phyloP scores from a whole-genome alignment of 2,329 filamentous ascomycete species.

The Drechslera avenae region DNA sequence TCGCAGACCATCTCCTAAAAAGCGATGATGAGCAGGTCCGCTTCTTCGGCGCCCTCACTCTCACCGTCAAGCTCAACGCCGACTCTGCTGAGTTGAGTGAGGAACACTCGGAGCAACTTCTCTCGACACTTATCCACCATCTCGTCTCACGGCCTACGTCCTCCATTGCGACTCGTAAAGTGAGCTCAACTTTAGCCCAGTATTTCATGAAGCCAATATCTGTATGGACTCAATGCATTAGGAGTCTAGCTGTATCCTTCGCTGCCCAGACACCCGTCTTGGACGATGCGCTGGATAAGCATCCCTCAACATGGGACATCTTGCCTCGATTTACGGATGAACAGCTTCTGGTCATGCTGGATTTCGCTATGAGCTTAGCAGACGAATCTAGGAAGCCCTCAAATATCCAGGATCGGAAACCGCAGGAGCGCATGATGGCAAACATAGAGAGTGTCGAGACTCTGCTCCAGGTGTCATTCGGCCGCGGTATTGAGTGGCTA shows the following conservation, averaged over 20 bases:
- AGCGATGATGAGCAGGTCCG: slow-evolving; percentile 75
- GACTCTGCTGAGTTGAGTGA: slow-evolving; percentile 63
- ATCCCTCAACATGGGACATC: slow-evolving; percentile 53
- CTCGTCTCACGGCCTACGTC: slow-evolving; percentile 49
- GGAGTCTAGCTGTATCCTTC: slow-evolving; percentile 67
- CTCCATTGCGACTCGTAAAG: slow-evolving; percentile 70
- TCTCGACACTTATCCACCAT: slow-evolving; percentile 46
- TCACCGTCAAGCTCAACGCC: slow-evolving; percentile 93
- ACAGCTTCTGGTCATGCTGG: slow-evolving; percentile 64
- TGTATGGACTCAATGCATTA: slow-evolving; percentile 69
- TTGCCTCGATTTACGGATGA: slow-evolving; percentile 55
- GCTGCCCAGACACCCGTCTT: slow-evolving; percentile 54
- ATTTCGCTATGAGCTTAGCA: slow-evolving; percentile 68
- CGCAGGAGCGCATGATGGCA: slow-evolving; percentile 58
- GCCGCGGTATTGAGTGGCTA: slow-evolving; percentile 42
- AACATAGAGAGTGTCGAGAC: slow-evolving; percentile 59
- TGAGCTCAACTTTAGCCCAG: slow-evolving; percentile 76
- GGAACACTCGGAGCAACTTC: slow-evolving; percentile 42
- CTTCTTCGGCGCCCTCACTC: slow-evolving; percentile 91
- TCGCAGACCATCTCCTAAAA: slow-evolving; percentile 76
- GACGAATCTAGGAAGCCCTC: slow-evolving; percentile 73
- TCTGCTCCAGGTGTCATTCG: slow-evolving; percentile 53
- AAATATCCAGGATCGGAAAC: slow-evolving; percentile 58
- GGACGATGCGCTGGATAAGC: slow-evolving; percentile 55
- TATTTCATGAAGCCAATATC: slow-evolving; percentile 74